Evolutionary conservation across 2,329 filamentous ascomycete species (phyloP), one percentile per base, ranked within the genome.

Genomic region (Fusarium abutilonis): DNA sequence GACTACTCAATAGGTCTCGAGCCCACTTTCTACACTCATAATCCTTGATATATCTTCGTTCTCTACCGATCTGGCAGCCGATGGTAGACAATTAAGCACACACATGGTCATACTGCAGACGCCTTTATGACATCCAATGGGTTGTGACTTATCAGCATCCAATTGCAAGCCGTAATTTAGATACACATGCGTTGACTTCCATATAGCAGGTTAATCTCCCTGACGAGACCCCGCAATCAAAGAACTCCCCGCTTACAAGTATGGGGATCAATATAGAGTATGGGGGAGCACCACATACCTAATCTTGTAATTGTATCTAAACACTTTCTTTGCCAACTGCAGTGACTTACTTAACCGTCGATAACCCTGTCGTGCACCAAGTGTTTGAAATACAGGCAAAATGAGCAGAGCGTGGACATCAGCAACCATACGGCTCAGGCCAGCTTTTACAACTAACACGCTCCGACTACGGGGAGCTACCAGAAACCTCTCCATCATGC

Each of bases 401-500:
- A 70, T 70, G 68, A 67, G 29, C 44, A 60, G 61, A 44, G 13
- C 38, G 14, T 56, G 56, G 39, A 44, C 59, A 9, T 64, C 52
- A 45, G 45, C 49, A 47, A 48, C 56, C 10, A 57, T 58, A 15
- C 60, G 67, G 42, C 35, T 63, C 29, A 55, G 63, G 23, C 56
- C 65, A 19, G 57, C 55, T 31, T 40, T 68, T 23, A 34, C 46
- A 32, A 23, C 38, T 19, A 67, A 51, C 28, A 50, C 52, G 6
- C 41, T 59, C n/a, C 52, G 36, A 9, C 34, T 56, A 38, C 46
- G 43, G 17, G 52, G 60, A 19, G 23, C 43, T 35, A 21, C 44
- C 19, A 66, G 65, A 26, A 38, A 39, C 31, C 19, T 70, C 17
- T 66, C 64, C 40, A 68, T 59, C 19, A 81, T 83, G 79, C 71